A percentile compares a stretch with the other conserved stretches of the same genome.
Conservation (phyloP, 1,284 basidiomycete species). For the Phylloboletellus chloephorus region DNA sequence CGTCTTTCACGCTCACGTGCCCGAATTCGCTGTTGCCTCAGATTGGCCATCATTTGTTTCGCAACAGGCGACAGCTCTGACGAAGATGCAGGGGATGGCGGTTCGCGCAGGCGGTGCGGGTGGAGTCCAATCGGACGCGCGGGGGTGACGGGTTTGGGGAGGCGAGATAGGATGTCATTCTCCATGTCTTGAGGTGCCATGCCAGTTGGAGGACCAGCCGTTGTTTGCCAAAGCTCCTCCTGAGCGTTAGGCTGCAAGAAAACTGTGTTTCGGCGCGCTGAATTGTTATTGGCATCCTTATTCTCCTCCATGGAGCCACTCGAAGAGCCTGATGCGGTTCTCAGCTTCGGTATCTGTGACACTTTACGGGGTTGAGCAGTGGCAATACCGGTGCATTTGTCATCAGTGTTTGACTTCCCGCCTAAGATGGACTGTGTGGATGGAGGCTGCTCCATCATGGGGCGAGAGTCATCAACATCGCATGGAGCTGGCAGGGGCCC, state of each 20-base stretch:
- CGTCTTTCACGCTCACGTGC: conserved; percentile 36
- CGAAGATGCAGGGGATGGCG: conserved; percentile 62
- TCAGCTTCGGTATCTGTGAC: conserved; percentile 30
- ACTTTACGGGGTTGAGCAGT: conserved; percentile 13
- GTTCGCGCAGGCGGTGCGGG: conserved; percentile 27
- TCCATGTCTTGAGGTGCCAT: conserved; percentile 18
- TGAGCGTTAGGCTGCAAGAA: conserved; percentile 8
- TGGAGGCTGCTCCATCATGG: conserved; percentile 3
- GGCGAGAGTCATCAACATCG: conserved; percentile 1
- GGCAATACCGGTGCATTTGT: conserved; percentile 1
- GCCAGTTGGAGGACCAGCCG: neutral
- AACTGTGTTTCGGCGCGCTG: conserved; percentile 5
- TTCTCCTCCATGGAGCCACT: conserved; percentile 17
- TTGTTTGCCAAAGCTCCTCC: conserved; percentile 2
- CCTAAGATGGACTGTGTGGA: conserved; percentile 5
- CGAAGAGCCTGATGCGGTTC: conserved; percentile 26
- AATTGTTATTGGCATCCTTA: conserved; percentile 3
- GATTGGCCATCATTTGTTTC: conserved; percentile 58
- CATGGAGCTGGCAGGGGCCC: conserved; percentile 3
- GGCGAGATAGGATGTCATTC: conserved; percentile 25
- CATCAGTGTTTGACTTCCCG: conserved; percentile 19
- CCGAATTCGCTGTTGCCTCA: conserved; percentile 51
- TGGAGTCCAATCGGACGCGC: conserved; percentile 31
- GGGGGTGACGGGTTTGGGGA: conserved; percentile 30
- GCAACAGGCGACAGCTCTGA: conserved; percentile 65